These are phyloP conservation scores for Leucosporidium scottii DNA, from an alignment of 768 basidiomycete species.

Conservation along the genomic window DNA sequence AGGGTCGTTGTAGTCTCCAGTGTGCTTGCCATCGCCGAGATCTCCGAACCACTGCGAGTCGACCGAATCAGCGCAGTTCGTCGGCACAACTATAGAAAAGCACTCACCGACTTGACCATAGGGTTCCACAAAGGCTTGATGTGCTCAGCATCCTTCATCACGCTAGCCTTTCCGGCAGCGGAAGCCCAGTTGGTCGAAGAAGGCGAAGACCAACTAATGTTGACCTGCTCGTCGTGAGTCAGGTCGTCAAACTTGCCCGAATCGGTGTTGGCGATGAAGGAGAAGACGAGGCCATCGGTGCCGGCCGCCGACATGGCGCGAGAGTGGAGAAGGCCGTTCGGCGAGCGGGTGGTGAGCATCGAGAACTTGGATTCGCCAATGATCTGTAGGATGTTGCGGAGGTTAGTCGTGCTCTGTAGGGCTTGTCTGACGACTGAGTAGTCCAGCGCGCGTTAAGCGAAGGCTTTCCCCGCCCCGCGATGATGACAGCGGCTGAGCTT, in stretches of 20 bases:
- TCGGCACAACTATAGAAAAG: no score
- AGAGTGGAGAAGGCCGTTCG: constrained; percentile 32
- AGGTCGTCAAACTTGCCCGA: constrained; percentile 37
- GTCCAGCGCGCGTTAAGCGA: no score
- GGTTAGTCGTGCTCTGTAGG: no score
- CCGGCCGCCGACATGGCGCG: constrained; percentile 35
- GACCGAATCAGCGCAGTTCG: not conserved
- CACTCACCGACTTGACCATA: constrained; percentile 11
- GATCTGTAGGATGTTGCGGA: constrained; percentile 7
- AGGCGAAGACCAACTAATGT: constrained; percentile 33
- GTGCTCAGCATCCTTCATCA: constrained; percentile 27
- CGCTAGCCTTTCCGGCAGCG: constrained; percentile 30
- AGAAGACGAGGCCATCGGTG: constrained; percentile 35
- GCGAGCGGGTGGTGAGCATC: constrained; percentile 30
- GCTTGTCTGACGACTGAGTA: no score
- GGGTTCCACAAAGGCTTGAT: constrained; percentile 32
- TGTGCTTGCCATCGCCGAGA: constrained; percentile 21
- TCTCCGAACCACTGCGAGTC: constrained; percentile 29
- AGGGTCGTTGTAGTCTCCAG: constrained; percentile 28
- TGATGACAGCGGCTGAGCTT: no score
- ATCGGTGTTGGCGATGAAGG: constrained; percentile 37
- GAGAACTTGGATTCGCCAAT: constrained; percentile 30
- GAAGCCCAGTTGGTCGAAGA: constrained; percentile 35
- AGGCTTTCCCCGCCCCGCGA: no score
- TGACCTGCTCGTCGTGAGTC: constrained; percentile 27